These are phyloP conservation scores for Epichloe uncinata DNA, from an alignment of 2,329 filamentous ascomycete genomes.

Conservation along the genomic window DNA sequence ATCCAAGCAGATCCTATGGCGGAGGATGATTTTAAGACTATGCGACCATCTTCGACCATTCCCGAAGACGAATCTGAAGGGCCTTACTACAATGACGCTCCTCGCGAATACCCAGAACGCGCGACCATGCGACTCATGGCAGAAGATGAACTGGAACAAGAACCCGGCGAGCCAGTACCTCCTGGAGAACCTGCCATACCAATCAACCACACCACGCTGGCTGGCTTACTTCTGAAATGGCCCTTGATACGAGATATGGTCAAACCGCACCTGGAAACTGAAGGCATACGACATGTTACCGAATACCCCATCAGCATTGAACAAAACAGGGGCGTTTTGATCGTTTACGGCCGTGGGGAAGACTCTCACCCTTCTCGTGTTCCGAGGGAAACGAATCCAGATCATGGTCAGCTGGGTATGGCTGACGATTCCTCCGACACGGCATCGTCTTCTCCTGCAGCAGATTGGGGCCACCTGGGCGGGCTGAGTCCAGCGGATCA, in stretches of 20 bases:
- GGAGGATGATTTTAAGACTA: constrained; percentile 18
- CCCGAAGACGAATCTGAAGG: constrained; percentile 4
- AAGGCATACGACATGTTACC: constrained; percentile 42
- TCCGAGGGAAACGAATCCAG: constrained; percentile 24
- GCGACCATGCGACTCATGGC: constrained; percentile 17
- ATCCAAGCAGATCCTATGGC: constrained; percentile 16
- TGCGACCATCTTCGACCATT: constrained; percentile 11
- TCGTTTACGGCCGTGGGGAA: constrained; percentile 68
- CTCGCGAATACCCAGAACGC: constrained; percentile 17
- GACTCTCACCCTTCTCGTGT: constrained; percentile 46
- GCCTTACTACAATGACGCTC: constrained; percentile 12
- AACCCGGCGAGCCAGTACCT: constrained; percentile 37
- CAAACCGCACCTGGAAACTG: constrained; percentile 30
- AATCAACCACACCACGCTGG: constrained; percentile 79
- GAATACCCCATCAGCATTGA: constrained; percentile 70
- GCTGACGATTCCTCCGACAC: constrained; percentile 37
- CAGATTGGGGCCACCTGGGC: constrained; percentile 47
- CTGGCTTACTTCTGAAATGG: constrained; percentile 67
- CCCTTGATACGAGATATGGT: constrained; percentile 54
- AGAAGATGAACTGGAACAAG: constrained; percentile 37
- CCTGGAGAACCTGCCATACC: constrained; percentile 59
- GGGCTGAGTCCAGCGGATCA: constrained; percentile 30
- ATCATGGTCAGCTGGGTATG: constrained; percentile 27
- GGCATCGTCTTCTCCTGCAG: constrained; percentile 39
- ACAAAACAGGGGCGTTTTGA: constrained; percentile 57